Conservation (phyloP, 805 yeast genomes). For the Cyberlindnera xylosilytica region DNA sequence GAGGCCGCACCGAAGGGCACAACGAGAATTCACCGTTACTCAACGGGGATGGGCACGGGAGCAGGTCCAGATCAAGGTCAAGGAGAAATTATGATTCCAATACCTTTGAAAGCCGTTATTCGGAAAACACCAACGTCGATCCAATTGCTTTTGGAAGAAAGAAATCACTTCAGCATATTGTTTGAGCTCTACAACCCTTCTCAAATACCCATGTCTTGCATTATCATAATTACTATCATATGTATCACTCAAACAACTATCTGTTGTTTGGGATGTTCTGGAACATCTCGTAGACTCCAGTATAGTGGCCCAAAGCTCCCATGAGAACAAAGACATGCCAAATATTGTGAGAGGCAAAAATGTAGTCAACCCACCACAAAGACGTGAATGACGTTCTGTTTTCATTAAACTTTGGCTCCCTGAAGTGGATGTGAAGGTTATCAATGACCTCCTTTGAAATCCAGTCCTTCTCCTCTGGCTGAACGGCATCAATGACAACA, state of each 20-base stretch:
- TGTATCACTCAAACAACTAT: too few relatives aligned
- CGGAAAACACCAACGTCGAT: constrained; percentile 18
- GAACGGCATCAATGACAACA: constrained; percentile 47
- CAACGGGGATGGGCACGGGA: background rate
- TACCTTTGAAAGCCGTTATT: constrained; percentile 26
- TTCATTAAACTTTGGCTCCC: constrained; percentile 36
- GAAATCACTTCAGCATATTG: background rate
- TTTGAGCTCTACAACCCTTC: background rate
- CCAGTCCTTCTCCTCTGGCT: constrained; percentile 35
- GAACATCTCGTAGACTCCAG: constrained; percentile 72
- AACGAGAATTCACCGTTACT: constrained; percentile 8
- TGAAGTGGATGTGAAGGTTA: constrained; percentile 36
- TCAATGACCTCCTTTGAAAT: constrained; percentile 30
- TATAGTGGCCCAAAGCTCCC: constrained; percentile 89
- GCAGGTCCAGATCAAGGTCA: background rate
- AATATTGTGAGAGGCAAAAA: constrained; percentile 76
- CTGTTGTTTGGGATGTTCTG: constrained; percentile 31
- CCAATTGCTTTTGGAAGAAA: constrained; percentile 17
- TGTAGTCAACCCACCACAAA: constrained; percentile 82
- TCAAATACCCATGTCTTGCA: too few relatives aligned
- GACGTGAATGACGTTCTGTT: constrained; percentile 42
- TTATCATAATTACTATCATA: too few relatives aligned
- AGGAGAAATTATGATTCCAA: background rate
- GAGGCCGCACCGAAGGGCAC: background rate
- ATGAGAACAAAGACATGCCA: constrained; percentile 92